These are phyloP conservation scores for Pseudogymnoascus sp. DNA, from an alignment of 2,329 filamentous ascomycete genomes.

Conservation along the genomic window DNA sequence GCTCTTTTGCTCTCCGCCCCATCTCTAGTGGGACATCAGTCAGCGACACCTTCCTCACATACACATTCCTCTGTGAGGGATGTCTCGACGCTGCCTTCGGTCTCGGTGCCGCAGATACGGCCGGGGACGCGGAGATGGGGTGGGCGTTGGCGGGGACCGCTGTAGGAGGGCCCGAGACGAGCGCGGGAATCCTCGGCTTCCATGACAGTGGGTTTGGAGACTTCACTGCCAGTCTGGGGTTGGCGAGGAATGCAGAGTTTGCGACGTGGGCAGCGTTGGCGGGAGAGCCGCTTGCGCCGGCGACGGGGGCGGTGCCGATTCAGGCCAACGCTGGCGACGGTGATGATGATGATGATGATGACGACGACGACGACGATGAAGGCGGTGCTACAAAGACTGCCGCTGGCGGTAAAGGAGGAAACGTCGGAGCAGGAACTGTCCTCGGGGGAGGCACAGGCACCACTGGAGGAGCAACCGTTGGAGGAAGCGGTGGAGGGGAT, in stretches of 20 bases:
- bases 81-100: slow-evolving; percentile 29
- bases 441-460: neutral
- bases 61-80: slow-evolving; percentile 39
- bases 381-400: neutral
- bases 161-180: slow-evolving; percentile 20
- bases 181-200: slow-evolving; percentile 25
- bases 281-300: neutral
- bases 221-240: slow-evolving; percentile 16
- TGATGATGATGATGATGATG: neutral
- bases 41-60: slow-evolving; percentile 37
- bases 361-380: neutral
- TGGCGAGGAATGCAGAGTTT: slow-evolving; percentile 15
- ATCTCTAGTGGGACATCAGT: slow-evolving; percentile 37
- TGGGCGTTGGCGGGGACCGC: slow-evolving; percentile 30
- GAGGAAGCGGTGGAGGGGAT: neutral
- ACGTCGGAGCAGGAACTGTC: neutral
- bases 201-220: slow-evolving; percentile 27
- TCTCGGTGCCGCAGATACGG: slow-evolving; percentile 23
- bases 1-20: slow-evolving; percentile 33
- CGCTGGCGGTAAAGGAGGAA: neutral
- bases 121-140: slow-evolving; percentile 29
- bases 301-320: neutral
- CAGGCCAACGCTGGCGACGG: neutral
- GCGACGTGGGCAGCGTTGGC: slow-evolving; percentile 18
- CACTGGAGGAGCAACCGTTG: neutral